Base-by-base conservation (phyloP, 495 filamentous ascomycete species). In the Corynascus novoguineensis region DNA sequence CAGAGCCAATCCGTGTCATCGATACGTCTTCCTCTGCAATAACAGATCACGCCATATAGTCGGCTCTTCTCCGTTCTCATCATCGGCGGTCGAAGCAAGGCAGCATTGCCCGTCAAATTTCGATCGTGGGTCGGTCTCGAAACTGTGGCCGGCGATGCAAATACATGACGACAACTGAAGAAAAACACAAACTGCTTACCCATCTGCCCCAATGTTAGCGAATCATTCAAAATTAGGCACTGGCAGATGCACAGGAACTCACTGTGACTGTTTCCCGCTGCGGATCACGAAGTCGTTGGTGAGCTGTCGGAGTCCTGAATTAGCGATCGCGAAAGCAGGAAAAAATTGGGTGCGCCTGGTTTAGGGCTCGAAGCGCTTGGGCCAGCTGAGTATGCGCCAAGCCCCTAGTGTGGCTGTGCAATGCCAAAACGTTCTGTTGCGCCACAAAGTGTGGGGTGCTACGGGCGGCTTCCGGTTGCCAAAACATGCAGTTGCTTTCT, bases 101-200 rank as follows among this genome's bases (percentile, higher is more conserved):
- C 2, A 34, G 24, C 14, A 29, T 10, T 56, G 14, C 3, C 12
- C 14, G 29, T 45, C 28, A 14, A 34, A 42, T 22, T 51, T 50
- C 48, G 52, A 53, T 53, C 19, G 45, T 15, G 24, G n/a, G 28
- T 50, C 24, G 50, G 55, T 31, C 42, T 24, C 55, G 31, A 17
- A 21, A 41, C 53, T 46, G 53, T 56, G 44, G 55, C 50, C 35
- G 52, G 49, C 31, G 38, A 31, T 50, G 55, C 51, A 55, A 49
- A 8, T 7, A 19, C n/a, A 17, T 1, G 21, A 27, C 12, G 31
- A 41, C 37, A 12, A n/a, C n/a, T n/a, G n/a, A n/a, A 55, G 40
- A 34, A 63, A 68, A 59, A 59, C 48, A 50, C 66, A 55, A 45
- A 55, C 57, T 57, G 73, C 75, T 78, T 78, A 78, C 75, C 75